Conservation (phyloP, 2,329 filamentous ascomycete genomes). For the Phoma sp. region DNA sequence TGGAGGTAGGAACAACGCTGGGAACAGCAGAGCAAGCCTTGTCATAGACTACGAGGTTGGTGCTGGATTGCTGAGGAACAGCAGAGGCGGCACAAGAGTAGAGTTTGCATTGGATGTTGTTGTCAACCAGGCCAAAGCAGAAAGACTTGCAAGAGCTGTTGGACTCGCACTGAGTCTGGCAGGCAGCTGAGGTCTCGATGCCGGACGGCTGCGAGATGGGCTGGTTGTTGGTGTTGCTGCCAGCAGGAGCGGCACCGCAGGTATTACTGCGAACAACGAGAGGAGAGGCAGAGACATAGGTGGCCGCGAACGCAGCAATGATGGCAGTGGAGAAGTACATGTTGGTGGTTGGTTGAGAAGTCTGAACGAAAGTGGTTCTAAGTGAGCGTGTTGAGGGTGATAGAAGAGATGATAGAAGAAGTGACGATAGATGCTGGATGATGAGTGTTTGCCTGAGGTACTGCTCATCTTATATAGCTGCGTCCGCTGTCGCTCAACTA, state of each 20-base stretch:
- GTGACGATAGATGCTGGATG: neutral
- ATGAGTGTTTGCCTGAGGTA: neutral
- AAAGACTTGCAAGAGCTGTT: slow-evolving; percentile 21
- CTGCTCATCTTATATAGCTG: neutral
- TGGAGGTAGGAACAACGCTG: slow-evolving; percentile 17
- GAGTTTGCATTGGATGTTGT: slow-evolving; percentile 24
- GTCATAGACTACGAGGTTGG: slow-evolving; percentile 23
- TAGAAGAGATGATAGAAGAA: neutral
- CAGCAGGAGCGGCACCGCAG: slow-evolving; percentile 20
- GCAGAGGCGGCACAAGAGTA: slow-evolving; percentile 15
- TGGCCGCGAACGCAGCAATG: slow-evolving; percentile 15
- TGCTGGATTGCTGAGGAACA: slow-evolving; percentile 17
- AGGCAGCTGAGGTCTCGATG: slow-evolving; percentile 16
- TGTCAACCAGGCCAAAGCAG: slow-evolving; percentile 26
- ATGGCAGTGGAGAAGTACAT: slow-evolving; percentile 24
- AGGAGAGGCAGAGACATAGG: slow-evolving; percentile 20
- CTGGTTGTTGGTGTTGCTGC: slow-evolving; percentile 15
- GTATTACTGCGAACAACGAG: slow-evolving; percentile 12
- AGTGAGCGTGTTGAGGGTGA: slow-evolving; percentile 2
- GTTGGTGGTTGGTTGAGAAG: slow-evolving; percentile 3
- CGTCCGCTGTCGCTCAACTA: neutral
- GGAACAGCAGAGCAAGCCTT: slow-evolving; percentile 23
- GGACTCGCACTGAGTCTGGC: slow-evolving; percentile 19
- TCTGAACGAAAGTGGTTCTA: neutral
- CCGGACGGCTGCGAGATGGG: slow-evolving; percentile 15